Conservation (phyloP, 441 rosid genomes). For the Lagerstroemia fauriei region DNA sequence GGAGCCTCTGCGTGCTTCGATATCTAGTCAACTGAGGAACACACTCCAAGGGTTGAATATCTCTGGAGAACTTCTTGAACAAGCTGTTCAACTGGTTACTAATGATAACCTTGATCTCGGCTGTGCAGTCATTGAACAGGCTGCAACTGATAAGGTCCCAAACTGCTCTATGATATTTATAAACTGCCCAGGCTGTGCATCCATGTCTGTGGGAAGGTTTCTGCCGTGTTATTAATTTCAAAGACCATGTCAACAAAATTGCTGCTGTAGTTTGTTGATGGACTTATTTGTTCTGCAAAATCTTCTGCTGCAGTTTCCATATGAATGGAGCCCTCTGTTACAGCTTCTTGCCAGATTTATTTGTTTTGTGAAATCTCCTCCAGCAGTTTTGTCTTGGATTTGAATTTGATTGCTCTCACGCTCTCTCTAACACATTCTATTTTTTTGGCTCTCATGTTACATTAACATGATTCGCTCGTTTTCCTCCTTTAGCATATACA, state of each 20-base stretch:
- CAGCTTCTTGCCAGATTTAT: not conserved
- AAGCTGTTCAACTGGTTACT: constrained; percentile 91
- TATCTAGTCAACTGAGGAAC: constrained; percentile 82
- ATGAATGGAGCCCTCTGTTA: not conserved
- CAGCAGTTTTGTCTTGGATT: not conserved
- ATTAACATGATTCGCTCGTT: not conserved
- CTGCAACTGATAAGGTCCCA: constrained; percentile 91
- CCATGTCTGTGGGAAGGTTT: not conserved
- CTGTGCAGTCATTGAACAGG: constrained; percentile 95
- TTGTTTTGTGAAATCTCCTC: not conserved
- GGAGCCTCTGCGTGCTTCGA: constrained; percentile 93
- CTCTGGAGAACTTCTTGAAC: constrained; percentile 72
- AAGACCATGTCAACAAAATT: not conserved
- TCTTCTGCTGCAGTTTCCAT: not conserved
- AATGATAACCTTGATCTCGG: constrained; percentile 99
- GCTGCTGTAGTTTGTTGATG: not conserved
- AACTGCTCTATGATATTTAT: not conserved
- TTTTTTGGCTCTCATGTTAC: not conserved
- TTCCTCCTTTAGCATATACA: not conserved
- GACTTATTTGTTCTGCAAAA: not conserved
- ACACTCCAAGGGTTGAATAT: constrained; percentile 68
- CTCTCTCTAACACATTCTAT: not conserved
- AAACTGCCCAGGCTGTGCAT: not conserved
- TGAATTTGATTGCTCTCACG: not conserved
- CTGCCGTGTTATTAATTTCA: not conserved